Evolutionary conservation across 176 grass and related monocot genomes (phyloP).

Genomic region (Oropetium thomaeum): DNA sequence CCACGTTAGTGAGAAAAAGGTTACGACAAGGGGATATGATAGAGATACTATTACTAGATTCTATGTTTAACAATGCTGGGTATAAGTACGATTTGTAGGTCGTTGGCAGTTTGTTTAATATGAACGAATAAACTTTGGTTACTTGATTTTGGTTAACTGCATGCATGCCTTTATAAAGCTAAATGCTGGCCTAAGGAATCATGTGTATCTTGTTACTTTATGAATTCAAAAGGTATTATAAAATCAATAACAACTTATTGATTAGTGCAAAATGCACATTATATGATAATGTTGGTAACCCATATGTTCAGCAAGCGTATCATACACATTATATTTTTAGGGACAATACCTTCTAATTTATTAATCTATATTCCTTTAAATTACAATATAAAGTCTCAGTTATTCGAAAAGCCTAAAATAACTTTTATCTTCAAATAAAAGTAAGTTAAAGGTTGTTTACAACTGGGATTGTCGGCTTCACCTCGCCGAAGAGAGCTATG

Average conservation of each 20-base stretch:
- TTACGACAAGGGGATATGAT: constrained; percentile 20
- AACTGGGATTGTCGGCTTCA: constrained; percentile 44
- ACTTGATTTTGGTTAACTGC: neutral
- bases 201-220: constrained; percentile 24
- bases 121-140: neutral
- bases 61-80: constrained; percentile 4
- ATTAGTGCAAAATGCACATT: constrained; percentile 6
- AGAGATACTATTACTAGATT: constrained; percentile 34
- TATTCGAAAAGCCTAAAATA: neutral
- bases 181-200: neutral
- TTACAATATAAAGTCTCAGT: neutral
- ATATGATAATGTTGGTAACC: neutral
- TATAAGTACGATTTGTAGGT: neutral
- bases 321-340: too few species aligned
- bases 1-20: neutral
- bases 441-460: constrained; percentile 36
- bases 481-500: constrained; percentile 22
- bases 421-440: constrained; percentile 7
- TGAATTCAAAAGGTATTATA: constrained; percentile 9
- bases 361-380: too few species aligned
- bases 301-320: neutral
- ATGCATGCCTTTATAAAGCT: neutral
- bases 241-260: neutral
- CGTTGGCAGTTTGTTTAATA: constrained; percentile 26
- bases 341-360: too few species aligned